Base-by-base conservation (phyloP, 1,284 basidiomycete species). In the Austroboletus novae-zelandiae region DNA sequence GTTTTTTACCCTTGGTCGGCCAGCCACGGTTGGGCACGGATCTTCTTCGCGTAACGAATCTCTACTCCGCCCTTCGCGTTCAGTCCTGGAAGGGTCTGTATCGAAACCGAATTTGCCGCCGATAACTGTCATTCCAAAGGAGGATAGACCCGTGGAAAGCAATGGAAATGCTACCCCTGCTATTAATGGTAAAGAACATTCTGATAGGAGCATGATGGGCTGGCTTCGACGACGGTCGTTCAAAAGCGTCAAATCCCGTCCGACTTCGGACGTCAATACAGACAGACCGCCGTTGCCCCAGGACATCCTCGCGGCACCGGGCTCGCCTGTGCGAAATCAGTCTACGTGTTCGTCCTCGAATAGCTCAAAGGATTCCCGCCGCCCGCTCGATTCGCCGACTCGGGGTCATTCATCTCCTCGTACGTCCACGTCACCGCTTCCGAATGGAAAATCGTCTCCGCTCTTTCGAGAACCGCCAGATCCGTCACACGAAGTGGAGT, bases 221-320 rank as follows among this genome's bases (percentile, higher is more conserved):
- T 87, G 84, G 84, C 80, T 84, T 54, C 80, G 78, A 61, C 74
- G 78, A 55, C 78, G 76, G 67, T 78, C 78, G 50, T 32, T 56
- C 46, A 66, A 66, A 59, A 60, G 52, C 47, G 37, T 55, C 47
- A 60, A 51, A 49, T 32, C 56, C 34, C 66, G 65, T 14, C 59
- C 63, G 27, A 53, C 40, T 37, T 66, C 45, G 40, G 65, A 66
- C 31, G 41, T 37, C 17, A 56, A 45, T 23, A 5, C 44, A n/a
- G 57, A 61, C 18, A 41, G 35, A 39, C 53, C 51, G n/a, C 44
- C 55, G 9, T 35, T 62, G 25, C 52, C 53, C 7, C 52, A 53
- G 25, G 57, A 56, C 37, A 15, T 42, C 20, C 43, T 53, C 5
- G 47, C 52, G 14, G 46, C 56, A 20, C 55, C 56, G 2, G 44